phyloP scores from a whole-genome alignment of 2,329 filamentous ascomycete species.

The Nannizzia gypsea region DNA sequence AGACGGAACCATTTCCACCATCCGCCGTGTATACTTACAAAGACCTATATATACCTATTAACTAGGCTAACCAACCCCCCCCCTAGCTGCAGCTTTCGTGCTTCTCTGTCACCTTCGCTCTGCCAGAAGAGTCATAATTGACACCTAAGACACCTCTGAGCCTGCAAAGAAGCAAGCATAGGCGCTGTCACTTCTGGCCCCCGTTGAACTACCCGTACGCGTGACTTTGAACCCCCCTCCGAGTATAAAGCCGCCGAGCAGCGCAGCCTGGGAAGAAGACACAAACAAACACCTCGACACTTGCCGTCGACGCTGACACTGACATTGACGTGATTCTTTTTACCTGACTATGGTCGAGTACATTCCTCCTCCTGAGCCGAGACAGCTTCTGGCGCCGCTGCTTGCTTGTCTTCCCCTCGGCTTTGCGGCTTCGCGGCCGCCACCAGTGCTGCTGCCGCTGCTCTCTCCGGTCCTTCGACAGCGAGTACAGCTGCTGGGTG shows the following conservation, averaged over 20 bases:
- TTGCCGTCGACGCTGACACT: neutral
- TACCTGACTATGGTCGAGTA: slow-evolving; percentile 40
- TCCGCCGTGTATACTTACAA: neutral
- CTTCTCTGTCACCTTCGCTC: neutral
- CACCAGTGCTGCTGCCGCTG: slow-evolving; percentile 48
- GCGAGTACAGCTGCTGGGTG: slow-evolving; percentile 46
- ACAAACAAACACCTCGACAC: no score
- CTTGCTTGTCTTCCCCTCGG: slow-evolving; percentile 53
- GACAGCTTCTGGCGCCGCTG: slow-evolving; percentile 48
- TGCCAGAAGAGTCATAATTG: neutral
- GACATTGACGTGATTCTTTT: neutral
- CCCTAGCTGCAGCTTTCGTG: neutral
- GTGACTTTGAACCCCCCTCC: neutral
- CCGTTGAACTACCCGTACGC: slow-evolving; percentile 1
- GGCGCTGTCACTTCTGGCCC: neutral
- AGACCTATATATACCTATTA: neutral
- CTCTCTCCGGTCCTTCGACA: slow-evolving; percentile 54
- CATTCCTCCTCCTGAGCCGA: slow-evolving; percentile 44
- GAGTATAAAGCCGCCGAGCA: neutral
- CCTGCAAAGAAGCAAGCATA: slow-evolving; percentile 1
- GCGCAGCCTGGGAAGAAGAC: neutral
- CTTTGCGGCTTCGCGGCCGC: slow-evolving; percentile 47
- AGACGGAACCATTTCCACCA: neutral
- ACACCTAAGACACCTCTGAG: neutral
- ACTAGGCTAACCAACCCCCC: neutral